Evolutionary conservation across 306 rosid species (phyloP), one percentile per base, ranked within the genome.

Genomic region (Cicer cuneatum): DNA sequence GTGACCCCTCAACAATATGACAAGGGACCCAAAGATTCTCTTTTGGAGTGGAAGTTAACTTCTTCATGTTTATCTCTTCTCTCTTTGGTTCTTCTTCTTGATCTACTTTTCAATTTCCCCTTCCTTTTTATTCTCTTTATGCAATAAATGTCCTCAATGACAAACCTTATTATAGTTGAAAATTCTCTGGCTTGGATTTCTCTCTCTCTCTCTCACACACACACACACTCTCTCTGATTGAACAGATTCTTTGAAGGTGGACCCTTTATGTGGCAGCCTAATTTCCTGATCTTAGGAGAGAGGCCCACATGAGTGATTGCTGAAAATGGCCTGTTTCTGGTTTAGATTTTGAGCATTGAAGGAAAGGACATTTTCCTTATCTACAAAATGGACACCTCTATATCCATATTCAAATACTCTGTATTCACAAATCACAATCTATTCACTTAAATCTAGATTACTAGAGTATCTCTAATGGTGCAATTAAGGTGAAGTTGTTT

Each of bases 61-160:
- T 91, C 85, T 73, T 82, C 88, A 85, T 88, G 80, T 92, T 87
- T 88, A 89, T 91, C 92, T 78, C 86, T 35, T 74, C 66, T 76
- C 57, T 19, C 78, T 56, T 18, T 51, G 76, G 72, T 80, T 69
- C 66, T 67, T 63, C 57, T 40, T 54, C 15, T 40, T 71, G 67
- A 43, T 66, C 71, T 48, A 67, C 84, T 73, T 68, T 54, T 14
- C 71, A 75, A 11, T 40, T 48, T 63, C 8, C 5, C 12, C 59
- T 5, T 24, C 40, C 78, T 74, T 78, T 64, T 73, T 47, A 45
- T 82, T 39, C 68, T 80, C 71, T 78, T 74, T 79, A 52, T 66
- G 82, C 70, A 79, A 86, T 87, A 76, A 73, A 89, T 86, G 83
- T 52, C 65, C 83, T 81, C 48, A 65, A 78, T 59, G 92, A 83